Evolutionary conservation across 768 basidiomycete genomes (phyloP).

Genomic region (Sporobolomyces pararoseus): DNA sequence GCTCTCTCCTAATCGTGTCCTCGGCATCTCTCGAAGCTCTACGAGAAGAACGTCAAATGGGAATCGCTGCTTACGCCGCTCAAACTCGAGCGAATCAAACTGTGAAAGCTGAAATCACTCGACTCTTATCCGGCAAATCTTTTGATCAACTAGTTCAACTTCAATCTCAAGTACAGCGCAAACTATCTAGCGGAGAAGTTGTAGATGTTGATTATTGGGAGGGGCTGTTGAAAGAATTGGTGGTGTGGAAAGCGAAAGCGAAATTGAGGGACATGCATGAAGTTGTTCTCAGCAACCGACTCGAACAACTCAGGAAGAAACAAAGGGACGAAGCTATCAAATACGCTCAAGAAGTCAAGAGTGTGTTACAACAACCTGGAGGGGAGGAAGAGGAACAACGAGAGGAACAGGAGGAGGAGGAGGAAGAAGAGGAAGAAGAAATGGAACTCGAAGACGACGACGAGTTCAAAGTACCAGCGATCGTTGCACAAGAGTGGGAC

Average conservation of each 20-base stretch:
- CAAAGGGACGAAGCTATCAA: conserved; percentile 94
- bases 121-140: conserved; percentile 75
- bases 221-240: conserved; percentile 75
- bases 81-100: conserved; percentile 45
- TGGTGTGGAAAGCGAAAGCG: conserved; percentile 98
- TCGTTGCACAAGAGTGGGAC: conserved; percentile 57
- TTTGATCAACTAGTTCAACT: conserved; percentile 76
- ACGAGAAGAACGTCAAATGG: conserved; percentile 55
- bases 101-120: conserved; percentile 79
- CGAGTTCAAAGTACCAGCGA: conserved; percentile 58
- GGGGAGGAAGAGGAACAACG: conserved; percentile 52
- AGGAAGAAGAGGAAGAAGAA: conserved; percentile 64
- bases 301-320: conserved; percentile 90
- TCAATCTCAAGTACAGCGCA: conserved; percentile 80
- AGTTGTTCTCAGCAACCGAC: conserved; percentile 89
- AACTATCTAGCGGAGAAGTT: conserved; percentile 85
- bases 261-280: conserved; percentile 89
- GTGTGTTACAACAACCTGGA: conserved; percentile 59
- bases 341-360: conserved; percentile 74
- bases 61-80: conserved; percentile 41
- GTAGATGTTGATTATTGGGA: conserved; percentile 99
- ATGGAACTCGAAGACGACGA: conserved; percentile 70
- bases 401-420: conserved; percentile 52
- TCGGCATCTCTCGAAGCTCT: conserved; percentile 80
- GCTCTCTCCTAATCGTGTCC: conserved; percentile 98